phyloP scores from a whole-genome alignment of 768 basidiomycete genomes.

The Lactifluus echinatus region DNA sequence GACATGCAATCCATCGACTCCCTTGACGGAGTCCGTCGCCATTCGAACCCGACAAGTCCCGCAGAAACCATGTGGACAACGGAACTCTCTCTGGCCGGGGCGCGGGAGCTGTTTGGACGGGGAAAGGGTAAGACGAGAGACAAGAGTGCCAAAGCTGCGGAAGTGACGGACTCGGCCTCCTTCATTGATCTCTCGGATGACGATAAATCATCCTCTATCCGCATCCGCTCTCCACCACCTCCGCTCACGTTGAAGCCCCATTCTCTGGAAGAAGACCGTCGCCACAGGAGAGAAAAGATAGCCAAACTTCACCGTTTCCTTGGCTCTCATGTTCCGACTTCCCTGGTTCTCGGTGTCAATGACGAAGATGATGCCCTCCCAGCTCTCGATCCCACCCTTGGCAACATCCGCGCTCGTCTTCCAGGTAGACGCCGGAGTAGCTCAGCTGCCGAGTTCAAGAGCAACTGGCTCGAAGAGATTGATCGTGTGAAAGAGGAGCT shows the following conservation, averaged over 20 bases:
- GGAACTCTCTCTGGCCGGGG: background rate
- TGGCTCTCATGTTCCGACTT: conserved; percentile 69
- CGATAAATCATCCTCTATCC: conserved; percentile 28
- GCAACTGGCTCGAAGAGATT: conserved; percentile 44
- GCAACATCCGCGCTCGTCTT: conserved; percentile 22
- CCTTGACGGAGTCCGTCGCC: conserved; percentile 32
- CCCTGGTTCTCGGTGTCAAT: conserved; percentile 50
- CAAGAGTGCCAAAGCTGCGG: background rate
- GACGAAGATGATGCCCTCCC: conserved; percentile 28
- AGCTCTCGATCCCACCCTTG: conserved; percentile 21
- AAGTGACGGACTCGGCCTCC: conserved; percentile 28
- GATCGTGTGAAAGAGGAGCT: conserved; percentile 66
- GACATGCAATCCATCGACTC: background rate
- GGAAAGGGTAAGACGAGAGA: background rate
- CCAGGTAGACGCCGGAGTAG: conserved; percentile 45
- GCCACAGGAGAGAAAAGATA: conserved; percentile 65
- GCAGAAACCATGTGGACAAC: conserved; percentile 31
- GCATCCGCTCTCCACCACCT: conserved; percentile 37
- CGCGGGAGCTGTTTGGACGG: conserved; percentile 3
- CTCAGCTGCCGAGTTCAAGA: conserved; percentile 39
- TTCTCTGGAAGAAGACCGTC: conserved; percentile 51
- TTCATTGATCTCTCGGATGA: conserved; percentile 70
- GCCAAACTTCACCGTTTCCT: conserved; percentile 80
- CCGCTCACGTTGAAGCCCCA: conserved; percentile 32
- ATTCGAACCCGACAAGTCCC: conserved; percentile 48